Conservation (phyloP, 768 basidiomycete genomes). For the Sutorius australiensis region DNA sequence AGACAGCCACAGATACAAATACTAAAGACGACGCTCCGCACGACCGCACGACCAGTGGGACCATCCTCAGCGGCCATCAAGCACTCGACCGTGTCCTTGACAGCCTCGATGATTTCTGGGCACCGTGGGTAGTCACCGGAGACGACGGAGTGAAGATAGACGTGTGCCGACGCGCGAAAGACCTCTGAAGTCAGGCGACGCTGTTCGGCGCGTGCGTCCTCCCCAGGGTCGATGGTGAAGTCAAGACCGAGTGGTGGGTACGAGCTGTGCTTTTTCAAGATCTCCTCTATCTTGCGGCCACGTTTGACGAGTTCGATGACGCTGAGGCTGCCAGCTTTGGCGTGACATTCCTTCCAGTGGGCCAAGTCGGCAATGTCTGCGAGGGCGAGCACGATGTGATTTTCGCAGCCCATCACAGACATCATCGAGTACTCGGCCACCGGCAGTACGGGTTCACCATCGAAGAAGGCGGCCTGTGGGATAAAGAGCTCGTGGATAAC, state of each 20-base stretch:
- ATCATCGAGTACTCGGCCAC: slow-evolving; percentile 62
- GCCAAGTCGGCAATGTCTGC: slow-evolving; percentile 68
- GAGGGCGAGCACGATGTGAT: slow-evolving; percentile 72
- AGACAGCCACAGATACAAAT: slow-evolving; percentile 72
- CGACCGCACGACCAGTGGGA: slow-evolving; percentile 49
- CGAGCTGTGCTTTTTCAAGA: slow-evolving; percentile 22
- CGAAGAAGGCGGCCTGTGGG: slow-evolving; percentile 14
- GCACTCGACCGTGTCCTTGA: slow-evolving; percentile 50
- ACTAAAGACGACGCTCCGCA: slow-evolving; percentile 75
- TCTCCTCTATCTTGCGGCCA: slow-evolving; percentile 49
- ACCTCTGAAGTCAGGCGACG: slow-evolving; percentile 50
- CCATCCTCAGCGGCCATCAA: slow-evolving; percentile 37
- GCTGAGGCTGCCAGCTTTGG: slow-evolving; percentile 46
- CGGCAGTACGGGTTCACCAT: slow-evolving; percentile 38
- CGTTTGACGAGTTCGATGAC: slow-evolving; percentile 54
- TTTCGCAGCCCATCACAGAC: slow-evolving; percentile 81
- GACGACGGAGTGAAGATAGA: slow-evolving; percentile 75
- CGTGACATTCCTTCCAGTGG: slow-evolving; percentile 55
- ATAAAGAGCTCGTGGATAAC: slow-evolving; percentile 57
- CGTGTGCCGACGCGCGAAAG: slow-evolving; percentile 69
- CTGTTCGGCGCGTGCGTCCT: slow-evolving; percentile 28
- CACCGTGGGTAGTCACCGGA: slow-evolving; percentile 69
- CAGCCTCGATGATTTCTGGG: slow-evolving; percentile 54
- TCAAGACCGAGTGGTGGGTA: not conserved
- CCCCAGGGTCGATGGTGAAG: not conserved